Conservation (phyloP, 1,139 yeast genomes). For the Pichia sp. region DNA sequence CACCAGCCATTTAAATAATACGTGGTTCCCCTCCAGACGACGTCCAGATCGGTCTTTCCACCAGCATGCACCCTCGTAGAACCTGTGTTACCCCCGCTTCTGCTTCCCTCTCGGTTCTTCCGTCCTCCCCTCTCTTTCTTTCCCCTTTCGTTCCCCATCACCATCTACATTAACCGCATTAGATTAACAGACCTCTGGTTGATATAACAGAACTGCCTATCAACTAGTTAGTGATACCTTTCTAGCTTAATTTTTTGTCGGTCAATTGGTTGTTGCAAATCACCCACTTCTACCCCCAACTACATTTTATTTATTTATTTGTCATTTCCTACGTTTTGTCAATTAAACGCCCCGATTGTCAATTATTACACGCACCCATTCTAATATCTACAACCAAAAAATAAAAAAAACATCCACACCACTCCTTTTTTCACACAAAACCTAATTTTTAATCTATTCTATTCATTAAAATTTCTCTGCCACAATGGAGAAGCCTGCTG, state of each 20-base stretch:
- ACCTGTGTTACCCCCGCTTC: too few species aligned
- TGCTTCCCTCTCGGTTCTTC: background rate
- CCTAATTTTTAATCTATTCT: background rate
- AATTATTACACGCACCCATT: background rate
- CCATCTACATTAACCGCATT: background rate
- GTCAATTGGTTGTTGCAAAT: background rate
- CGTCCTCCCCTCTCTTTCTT: background rate
- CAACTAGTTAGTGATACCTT: background rate
- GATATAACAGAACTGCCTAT: background rate
- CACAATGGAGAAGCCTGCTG: constrained; percentile 14
- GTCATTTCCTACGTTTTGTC: background rate
- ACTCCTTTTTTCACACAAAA: background rate
- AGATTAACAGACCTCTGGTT: background rate
- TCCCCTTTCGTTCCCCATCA: background rate
- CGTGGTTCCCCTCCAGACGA: background rate
- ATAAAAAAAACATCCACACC: background rate
- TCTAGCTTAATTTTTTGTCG: background rate
- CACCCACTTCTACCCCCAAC: too few species aligned
- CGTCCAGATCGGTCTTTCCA: too few species aligned
- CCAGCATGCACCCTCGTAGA: background rate
- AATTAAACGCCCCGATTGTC: background rate
- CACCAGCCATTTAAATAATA: background rate
- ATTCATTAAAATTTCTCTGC: background rate
- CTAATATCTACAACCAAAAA: background rate
- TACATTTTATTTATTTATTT: background rate